Conservation (phyloP, 768 basidiomycete species). For the Coprinellus micaceus region DNA sequence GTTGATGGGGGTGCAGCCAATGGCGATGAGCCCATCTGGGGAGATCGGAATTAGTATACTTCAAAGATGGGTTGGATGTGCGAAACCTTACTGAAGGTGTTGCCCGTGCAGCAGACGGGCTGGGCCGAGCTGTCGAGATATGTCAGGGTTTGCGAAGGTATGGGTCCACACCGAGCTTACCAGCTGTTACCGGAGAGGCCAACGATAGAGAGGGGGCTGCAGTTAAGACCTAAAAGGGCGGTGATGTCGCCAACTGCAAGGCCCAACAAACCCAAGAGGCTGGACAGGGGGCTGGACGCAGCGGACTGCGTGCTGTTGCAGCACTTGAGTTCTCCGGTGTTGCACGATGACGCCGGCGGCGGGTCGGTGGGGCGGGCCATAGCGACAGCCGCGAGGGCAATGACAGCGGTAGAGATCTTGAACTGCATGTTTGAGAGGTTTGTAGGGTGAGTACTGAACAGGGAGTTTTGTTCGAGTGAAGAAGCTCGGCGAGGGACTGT, state of each 20-base stretch:
- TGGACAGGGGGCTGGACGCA: neutral
- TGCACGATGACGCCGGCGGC: neutral
- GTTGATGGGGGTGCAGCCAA: conserved; percentile 28
- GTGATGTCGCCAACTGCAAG: conserved; percentile 20
- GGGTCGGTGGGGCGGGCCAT: neutral
- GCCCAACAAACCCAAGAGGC: conserved; percentile 22
- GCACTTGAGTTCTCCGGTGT: conserved; percentile 3
- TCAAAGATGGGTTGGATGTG: neutral
- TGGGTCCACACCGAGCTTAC: conserved; percentile 19
- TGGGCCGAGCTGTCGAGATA: conserved; percentile 20
- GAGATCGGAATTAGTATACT: neutral
- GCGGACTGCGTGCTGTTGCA: conserved; percentile 8
- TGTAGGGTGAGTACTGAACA: neutral
- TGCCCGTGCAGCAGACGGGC: conserved; percentile 30
- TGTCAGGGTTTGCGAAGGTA: conserved; percentile 13
- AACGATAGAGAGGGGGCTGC: conserved; percentile 25
- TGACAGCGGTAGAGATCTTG: neutral
- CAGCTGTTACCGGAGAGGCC: conserved; percentile 20
- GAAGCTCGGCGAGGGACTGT: neutral
- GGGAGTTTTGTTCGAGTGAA: neutral
- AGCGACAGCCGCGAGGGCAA: neutral
- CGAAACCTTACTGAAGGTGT: conserved; percentile 26
- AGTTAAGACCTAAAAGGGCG: conserved; percentile 24
- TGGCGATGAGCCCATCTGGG: conserved; percentile 23
- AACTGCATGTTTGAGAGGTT: neutral